Base-by-base conservation (phyloP, 2,329 filamentous ascomycete genomes). In the Trichophyton simii region DNA sequence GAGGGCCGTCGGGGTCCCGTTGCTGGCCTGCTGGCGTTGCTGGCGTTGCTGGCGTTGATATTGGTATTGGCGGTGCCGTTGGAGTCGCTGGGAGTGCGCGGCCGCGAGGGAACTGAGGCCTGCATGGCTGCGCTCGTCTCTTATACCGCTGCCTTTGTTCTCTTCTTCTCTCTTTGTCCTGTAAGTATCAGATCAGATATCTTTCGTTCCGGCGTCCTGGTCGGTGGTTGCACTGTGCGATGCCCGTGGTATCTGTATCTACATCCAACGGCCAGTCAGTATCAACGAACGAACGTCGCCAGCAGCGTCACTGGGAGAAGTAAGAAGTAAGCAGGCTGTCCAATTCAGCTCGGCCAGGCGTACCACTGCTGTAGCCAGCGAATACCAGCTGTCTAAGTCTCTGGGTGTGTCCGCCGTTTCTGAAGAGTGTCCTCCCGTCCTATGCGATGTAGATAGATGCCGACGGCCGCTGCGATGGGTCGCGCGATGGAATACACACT, bases 1-100 rank as follows among this genome's bases (percentile, higher is more conserved):
- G 79, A 80, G 50, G 79, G 76, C 63, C 78, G 76, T 67, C 79
- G 77, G 61, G 72, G 62, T 52, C 66, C 66, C 65, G 70, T 61
- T 62, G 61, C 50, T 13, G 50, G 28, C 20, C 18, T 55, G 20
- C 7, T 28, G 46, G 8, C 9, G n/a, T 48, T 11, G 44, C 6
- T 6, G 22, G 20, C 18, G 22, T 4, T 31, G 22, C 11, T 2
- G 48, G 60, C 58, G 62, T 20, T 36, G 20, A 11, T 36, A 20
- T 64, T 72, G 28, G 28, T 28, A 6, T 5, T 75, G 72, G 65
- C 72, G 70, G 60, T 69, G 67, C 58, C 28, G 50, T 55, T 55
- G 11, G 60, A 65, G 28, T 67, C 68, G 62, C 68, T 70, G 18
- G 73, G 73, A 57, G 72, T 74, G 66, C 72, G 70, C 50, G 74